These are phyloP conservation scores for Mucor sp. DNA, from an alignment of 371 early-diverging fungal genomes.

Conservation along the genomic window DNA sequence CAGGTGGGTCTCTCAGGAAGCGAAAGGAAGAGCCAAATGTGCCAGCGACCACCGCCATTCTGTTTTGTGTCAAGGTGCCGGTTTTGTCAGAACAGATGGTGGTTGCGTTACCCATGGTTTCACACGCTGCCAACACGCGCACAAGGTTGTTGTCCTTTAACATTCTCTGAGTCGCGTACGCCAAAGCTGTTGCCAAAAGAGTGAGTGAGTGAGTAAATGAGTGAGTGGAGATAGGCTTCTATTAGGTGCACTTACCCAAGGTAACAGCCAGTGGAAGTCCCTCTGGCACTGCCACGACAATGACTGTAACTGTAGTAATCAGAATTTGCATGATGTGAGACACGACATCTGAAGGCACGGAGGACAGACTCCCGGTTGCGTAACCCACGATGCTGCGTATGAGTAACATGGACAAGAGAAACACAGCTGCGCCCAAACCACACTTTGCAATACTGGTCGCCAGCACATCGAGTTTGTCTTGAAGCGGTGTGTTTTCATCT, in stretches of 20 bases:
- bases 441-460: conserved; percentile 73
- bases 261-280: conserved; percentile 84
- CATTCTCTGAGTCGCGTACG: conserved; percentile 85
- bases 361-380: conserved; percentile 13
- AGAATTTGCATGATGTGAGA: conserved; percentile 59
- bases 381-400: conserved; percentile 54
- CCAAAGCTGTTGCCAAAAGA: conserved; percentile 55
- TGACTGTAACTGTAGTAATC: conserved; percentile 70
- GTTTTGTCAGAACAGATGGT: conserved; percentile 93
- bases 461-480: conserved; percentile 64
- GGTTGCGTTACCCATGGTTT: conserved; percentile 94
- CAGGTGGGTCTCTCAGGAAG: conserved; percentile 44
- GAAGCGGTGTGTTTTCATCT: conserved; percentile 69
- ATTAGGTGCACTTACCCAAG: conserved; percentile 53
- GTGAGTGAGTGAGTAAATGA: too few species aligned
- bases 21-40: conserved; percentile 54
- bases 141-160: conserved; percentile 91
- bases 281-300: conserved; percentile 84
- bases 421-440: conserved; percentile 60
- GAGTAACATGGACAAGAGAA: conserved; percentile 64
- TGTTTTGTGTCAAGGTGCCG: conserved; percentile 89
- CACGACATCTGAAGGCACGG: conserved; percentile 35
- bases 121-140: conserved; percentile 86
- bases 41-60: conserved; percentile 85
- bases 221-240: too few species aligned